Conservation (phyloP, 2,329 filamentous ascomycete species). For the Fusarium sp. region DNA sequence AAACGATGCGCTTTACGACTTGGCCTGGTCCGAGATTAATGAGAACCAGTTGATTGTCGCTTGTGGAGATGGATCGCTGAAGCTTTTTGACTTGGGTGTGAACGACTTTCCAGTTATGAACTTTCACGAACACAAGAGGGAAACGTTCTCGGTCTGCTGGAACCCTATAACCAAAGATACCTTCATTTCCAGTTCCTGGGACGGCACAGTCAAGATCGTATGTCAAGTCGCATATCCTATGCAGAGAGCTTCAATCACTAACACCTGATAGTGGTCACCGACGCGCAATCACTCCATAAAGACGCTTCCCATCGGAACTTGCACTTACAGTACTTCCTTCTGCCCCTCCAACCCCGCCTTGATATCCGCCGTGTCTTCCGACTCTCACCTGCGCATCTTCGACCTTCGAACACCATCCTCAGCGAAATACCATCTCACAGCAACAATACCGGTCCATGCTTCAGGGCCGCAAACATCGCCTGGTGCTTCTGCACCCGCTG, state of each 20-base stretch:
- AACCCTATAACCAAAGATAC: constrained; percentile 90
- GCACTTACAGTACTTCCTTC: constrained; percentile 94
- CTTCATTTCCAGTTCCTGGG: constrained; percentile 94
- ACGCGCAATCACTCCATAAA: constrained; percentile 78
- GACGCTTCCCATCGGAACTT: constrained; percentile 91
- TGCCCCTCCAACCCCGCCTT: constrained; percentile 88
- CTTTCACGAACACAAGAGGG: constrained; percentile 92
- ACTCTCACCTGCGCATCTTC: constrained; percentile 90
- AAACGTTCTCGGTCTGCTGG: constrained; percentile 94
- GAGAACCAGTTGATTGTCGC: constrained; percentile 93
- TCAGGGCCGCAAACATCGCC: constrained; percentile 61
- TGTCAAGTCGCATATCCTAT: not conserved
- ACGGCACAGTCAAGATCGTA: constrained; percentile 91
- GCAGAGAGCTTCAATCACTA: not conserved
- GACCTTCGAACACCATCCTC: constrained; percentile 89
- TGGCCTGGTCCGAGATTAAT: constrained; percentile 95
- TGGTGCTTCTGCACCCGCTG: constrained; percentile 70
- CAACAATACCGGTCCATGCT: constrained; percentile 86
- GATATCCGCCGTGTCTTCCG: constrained; percentile 87
- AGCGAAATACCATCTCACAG: constrained; percentile 87
- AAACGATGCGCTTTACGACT: constrained; percentile 95
- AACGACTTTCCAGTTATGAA: constrained; percentile 88
- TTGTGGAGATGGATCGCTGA: constrained; percentile 92
- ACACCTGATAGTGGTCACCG: constrained; percentile 78
- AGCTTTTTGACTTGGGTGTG: constrained; percentile 88